Evolutionary conservation across 257 asterid genomes (phyloP).

Genomic region (Haberlea rhodopensis): DNA sequence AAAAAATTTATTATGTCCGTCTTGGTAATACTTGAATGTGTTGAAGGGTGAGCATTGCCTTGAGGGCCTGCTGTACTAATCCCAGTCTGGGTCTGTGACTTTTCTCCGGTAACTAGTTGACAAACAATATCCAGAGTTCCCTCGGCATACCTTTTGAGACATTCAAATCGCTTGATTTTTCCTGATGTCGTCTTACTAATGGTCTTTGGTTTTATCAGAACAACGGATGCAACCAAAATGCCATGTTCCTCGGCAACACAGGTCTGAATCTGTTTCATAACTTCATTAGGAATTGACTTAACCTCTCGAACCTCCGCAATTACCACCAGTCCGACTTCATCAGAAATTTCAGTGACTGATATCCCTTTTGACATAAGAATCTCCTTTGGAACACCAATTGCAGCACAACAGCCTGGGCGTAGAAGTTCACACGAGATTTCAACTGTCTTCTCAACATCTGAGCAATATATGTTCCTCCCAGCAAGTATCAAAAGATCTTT

Average conservation of each 20-base stretch:
- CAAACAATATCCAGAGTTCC: constrained; percentile 45
- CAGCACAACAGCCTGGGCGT: constrained; percentile 74
- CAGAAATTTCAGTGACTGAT: constrained; percentile 40
- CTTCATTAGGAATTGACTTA: constrained; percentile 29
- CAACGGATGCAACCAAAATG: constrained; percentile 37
- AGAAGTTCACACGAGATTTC: constrained; percentile 51
- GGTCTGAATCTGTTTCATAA: constrained; percentile 36
- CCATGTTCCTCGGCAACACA: constrained; percentile 68
- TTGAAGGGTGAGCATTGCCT: constrained; percentile 16
- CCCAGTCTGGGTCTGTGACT: constrained; percentile 16
- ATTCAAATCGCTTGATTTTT: constrained; percentile 61
- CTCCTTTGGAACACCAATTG: constrained; percentile 56
- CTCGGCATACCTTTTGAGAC: constrained; percentile 47
- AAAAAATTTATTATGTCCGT: constrained; percentile 37
- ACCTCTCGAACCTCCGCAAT: constrained; percentile 59
- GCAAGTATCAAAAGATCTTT: constrained; percentile 62
- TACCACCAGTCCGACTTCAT: constrained; percentile 55
- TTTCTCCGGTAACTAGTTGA: constrained; percentile 28
- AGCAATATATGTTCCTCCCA: constrained; percentile 58
- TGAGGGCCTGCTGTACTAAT: constrained; percentile 14
- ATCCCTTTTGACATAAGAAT: constrained; percentile 46
- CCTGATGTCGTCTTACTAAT: constrained; percentile 71
- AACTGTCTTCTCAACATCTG: constrained; percentile 65
- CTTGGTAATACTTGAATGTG: constrained; percentile 29
- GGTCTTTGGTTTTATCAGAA: constrained; percentile 51